Percentiles rank a stretch among this genome's conserved stretches.
Evolutionary conservation across 2,329 filamentous ascomycete species (phyloP).

Genomic region (Phoma sp.): DNA sequence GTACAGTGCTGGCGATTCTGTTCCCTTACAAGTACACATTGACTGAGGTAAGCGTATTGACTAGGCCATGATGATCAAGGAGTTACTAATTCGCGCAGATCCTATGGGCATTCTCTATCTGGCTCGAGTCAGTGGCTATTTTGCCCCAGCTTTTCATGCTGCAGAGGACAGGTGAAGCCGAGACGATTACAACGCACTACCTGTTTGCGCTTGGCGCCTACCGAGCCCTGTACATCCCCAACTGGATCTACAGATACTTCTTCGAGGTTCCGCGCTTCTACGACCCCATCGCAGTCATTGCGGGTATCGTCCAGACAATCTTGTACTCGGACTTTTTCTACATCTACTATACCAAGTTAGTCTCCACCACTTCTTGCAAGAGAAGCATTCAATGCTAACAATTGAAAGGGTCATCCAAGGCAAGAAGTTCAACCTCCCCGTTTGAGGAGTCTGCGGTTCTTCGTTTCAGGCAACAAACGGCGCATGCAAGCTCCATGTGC

Average conservation of each 20-base stretch:
- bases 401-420: conserved; percentile 56
- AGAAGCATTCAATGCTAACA: conserved; percentile 14
- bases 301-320: conserved; percentile 90
- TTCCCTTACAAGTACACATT: conserved; percentile 85
- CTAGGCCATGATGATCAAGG: neutral
- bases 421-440: conserved; percentile 61
- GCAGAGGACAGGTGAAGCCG: conserved; percentile 94
- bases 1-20: conserved; percentile 77
- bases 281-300: conserved; percentile 86
- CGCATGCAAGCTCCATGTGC: conserved; percentile 17
- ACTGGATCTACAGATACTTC: conserved; percentile 94
- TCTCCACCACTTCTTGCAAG: conserved; percentile 13
- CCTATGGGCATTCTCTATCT: conserved; percentile 96
- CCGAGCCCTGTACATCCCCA: conserved; percentile 94
- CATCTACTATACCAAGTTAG: conserved; percentile 95
- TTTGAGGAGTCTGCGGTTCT: conserved; percentile 41
- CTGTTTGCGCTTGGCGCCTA: conserved; percentile 92
- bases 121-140: conserved; percentile 96
- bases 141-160: conserved; percentile 98
- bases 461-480: conserved; percentile 5
- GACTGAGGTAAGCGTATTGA: conserved; percentile 60
- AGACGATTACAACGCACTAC: conserved; percentile 99
- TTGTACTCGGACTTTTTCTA: conserved; percentile 99
- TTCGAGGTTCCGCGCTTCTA: conserved; percentile 70
- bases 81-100: conserved; percentile 62